phyloP scores from a whole-genome alignment of 2,329 filamentous ascomycete genomes.

The Ramularia collo-cygni region DNA sequence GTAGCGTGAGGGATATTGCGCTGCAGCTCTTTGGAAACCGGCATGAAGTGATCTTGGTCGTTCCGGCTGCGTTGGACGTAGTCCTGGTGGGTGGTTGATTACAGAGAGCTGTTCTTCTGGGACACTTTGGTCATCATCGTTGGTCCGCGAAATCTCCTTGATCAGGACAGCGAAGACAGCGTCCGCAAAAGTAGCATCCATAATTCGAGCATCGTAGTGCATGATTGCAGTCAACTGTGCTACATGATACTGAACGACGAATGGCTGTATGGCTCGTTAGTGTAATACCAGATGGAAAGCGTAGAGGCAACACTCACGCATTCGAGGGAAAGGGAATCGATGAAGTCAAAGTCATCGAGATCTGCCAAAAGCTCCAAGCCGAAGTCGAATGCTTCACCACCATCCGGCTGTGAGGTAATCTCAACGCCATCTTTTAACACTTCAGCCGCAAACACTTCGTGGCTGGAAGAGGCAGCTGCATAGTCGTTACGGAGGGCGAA shows the following conservation, averaged over 20 bases:
- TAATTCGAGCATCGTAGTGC: constrained; percentile 4
- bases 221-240: constrained; percentile 5
- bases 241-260: constrained; percentile 12
- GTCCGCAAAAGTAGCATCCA: constrained; percentile 7
- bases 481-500: constrained; percentile 6
- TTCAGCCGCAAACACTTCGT: constrained; percentile 1
- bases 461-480: neutral
- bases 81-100: constrained; percentile 10
- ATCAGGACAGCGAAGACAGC: constrained; percentile 5
- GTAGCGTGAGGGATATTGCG: constrained; percentile 2
- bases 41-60: constrained; percentile 6
- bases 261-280: constrained; percentile 5
- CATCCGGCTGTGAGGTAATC: neutral
- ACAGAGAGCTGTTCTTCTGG: constrained; percentile 3
- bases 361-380: constrained; percentile 10
- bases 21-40: constrained; percentile 8
- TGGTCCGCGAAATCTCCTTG: constrained; percentile 3
- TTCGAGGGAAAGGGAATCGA: constrained; percentile 2
- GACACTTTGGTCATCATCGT: neutral
- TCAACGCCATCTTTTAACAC: constrained; percentile 9
- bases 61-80: constrained; percentile 2
- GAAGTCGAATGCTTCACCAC: constrained; percentile 5
- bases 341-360: constrained; percentile 7
- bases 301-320: constrained; percentile 3
- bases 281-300: neutral